Evolutionary conservation across 345 rosid genomes (phyloP).

Genomic region (Sisymbrium irio): DNA sequence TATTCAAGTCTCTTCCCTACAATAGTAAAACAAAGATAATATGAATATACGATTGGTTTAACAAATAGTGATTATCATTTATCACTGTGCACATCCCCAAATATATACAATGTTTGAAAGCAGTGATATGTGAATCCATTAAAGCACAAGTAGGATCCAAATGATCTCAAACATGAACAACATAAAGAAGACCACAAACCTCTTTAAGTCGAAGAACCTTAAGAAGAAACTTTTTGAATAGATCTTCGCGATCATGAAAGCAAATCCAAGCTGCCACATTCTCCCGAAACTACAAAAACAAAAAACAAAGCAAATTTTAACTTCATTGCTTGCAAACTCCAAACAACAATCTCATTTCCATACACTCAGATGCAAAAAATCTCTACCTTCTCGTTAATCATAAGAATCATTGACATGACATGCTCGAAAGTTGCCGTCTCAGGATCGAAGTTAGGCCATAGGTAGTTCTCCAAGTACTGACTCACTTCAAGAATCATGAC

Average conservation of each 20-base stretch:
- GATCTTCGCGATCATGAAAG: conserved; percentile 74
- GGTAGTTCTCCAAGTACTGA: conserved; percentile 91
- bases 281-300: conserved; percentile 92
- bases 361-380: conserved; percentile 1
- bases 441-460: conserved; percentile 89
- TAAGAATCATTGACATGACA: conserved; percentile 94
- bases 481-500: conserved; percentile 97
- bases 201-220: conserved; percentile 84
- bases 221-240: conserved; percentile 70
- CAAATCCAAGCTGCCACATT: conserved; percentile 96
- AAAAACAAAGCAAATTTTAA: background rate
- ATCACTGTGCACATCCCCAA: background rate
- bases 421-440: conserved; percentile 85
- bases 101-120: background rate
- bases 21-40: conserved; percentile 17
- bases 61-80: background rate
- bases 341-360: background rate
- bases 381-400: conserved; percentile 88
- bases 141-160: background rate
- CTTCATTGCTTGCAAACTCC: background rate
- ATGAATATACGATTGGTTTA: background rate
- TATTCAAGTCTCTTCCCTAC: conserved; percentile 81
- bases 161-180: background rate
- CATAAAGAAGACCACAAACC: conserved; percentile 47
- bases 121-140: background rate